phyloP scores from a whole-genome alignment of 176 grass and related monocot genomes.

The Triticum dicoccoides region DNA sequence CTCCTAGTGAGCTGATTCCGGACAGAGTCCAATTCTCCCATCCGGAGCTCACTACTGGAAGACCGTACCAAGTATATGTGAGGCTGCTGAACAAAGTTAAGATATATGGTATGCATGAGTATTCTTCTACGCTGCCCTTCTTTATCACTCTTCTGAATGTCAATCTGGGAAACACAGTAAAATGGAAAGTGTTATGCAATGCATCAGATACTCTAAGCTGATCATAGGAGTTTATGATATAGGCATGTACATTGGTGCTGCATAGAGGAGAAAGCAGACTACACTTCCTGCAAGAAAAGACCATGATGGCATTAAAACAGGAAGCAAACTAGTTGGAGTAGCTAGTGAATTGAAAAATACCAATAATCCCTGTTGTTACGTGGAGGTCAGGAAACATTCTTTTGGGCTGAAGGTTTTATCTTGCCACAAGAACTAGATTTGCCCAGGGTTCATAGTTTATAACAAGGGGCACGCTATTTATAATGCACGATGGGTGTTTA shows the following conservation, averaged over 20 bases:
- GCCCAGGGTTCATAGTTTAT: not conserved
- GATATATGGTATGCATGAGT: slow-evolving; percentile 67
- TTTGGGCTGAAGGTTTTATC: not conserved
- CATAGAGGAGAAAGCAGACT: slow-evolving; percentile 60
- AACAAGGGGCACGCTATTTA: slow-evolving; percentile 10
- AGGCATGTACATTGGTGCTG: slow-evolving; percentile 57
- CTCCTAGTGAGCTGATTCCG: slow-evolving; percentile 46
- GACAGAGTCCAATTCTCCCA: slow-evolving; percentile 65
- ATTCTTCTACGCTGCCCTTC: slow-evolving; percentile 63
- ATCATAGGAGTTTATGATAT: not conserved
- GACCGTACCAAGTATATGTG: slow-evolving; percentile 61
- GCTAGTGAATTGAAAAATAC: slow-evolving; percentile 32
- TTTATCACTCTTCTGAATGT: slow-evolving; percentile 71
- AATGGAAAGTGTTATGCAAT: not conserved
- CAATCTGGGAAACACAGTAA: slow-evolving; percentile 40
- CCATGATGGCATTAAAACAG: not conserved
- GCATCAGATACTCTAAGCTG: not conserved
- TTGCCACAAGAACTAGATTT: not conserved
- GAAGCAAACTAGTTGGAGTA: not conserved
- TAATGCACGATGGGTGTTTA: not conserved
- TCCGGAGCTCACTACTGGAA: slow-evolving; percentile 58
- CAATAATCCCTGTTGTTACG: slow-evolving; percentile 52
- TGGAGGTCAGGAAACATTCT: slow-evolving; percentile 32
- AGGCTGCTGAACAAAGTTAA: slow-evolving; percentile 57
- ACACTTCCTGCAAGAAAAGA: slow-evolving; percentile 52